phyloP scores from a whole-genome alignment of 1,139 yeast species.

The Oligophagozyma castellii region DNA sequence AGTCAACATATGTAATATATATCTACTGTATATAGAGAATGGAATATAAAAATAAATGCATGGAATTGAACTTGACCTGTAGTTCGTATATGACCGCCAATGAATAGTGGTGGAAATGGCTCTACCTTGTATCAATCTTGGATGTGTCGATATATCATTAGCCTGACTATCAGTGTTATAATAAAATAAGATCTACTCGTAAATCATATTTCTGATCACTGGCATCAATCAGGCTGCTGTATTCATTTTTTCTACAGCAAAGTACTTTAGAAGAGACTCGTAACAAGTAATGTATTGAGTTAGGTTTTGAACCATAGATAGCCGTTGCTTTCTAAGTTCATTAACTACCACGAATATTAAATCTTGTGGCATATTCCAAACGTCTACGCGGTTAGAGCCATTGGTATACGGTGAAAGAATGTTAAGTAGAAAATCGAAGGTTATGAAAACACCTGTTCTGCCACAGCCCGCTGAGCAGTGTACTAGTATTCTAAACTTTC shows the following conservation, averaged over 20 bases:
- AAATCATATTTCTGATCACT: too few species aligned
- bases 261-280: slow-evolving; percentile 33
- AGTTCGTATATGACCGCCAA: too few species aligned
- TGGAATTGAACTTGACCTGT: too few species aligned
- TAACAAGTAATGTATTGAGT: slow-evolving; percentile 65
- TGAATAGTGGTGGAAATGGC: too few species aligned
- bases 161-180: too few species aligned
- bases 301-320: slow-evolving; percentile 74
- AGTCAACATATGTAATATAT: too few species aligned
- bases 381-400: slow-evolving; percentile 18
- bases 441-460: slow-evolving; percentile 74
- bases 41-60: too few species aligned
- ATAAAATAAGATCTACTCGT: too few species aligned
- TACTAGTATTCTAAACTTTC: slow-evolving; percentile 40
- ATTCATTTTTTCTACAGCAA: slow-evolving; percentile 14
- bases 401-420: slow-evolving; percentile 25
- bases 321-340: slow-evolving; percentile 53
- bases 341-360: slow-evolving; percentile 27
- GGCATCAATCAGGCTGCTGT: too few species aligned
- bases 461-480: slow-evolving; percentile 95
- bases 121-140: too few species aligned
- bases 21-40: too few species aligned
- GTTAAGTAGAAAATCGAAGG: slow-evolving; percentile 53
- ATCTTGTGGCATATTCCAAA: slow-evolving; percentile 27
- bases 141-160: too few species aligned